Evolutionary conservation across 805 yeast species (phyloP).

Genomic region (Yarrowia porcina): DNA sequence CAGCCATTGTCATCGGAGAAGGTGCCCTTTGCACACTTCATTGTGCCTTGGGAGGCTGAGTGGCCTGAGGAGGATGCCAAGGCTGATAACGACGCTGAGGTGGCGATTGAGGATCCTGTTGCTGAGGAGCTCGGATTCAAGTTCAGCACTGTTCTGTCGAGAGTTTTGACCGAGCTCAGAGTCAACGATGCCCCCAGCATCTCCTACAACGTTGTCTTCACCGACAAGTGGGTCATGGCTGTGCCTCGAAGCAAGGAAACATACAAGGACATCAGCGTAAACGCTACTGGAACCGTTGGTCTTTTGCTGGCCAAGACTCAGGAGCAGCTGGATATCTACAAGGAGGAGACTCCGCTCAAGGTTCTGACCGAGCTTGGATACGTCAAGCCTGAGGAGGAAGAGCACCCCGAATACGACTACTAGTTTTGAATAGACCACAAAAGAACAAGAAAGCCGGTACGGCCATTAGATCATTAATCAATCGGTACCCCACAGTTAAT

Average conservation of each 20-base stretch:
- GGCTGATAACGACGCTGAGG: background rate
- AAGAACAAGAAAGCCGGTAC: background rate
- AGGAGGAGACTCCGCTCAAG: constrained; percentile 45
- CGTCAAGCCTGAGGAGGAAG: constrained; percentile 39
- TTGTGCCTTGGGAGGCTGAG: constrained; percentile 54
- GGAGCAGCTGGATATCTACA: constrained; percentile 46
- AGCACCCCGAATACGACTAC: constrained; percentile 30
- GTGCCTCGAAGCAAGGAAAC: constrained; percentile 66
- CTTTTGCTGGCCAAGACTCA: constrained; percentile 69
- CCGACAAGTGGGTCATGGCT: constrained; percentile 76
- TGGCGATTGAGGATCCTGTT: constrained; percentile 39
- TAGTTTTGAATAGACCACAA: constrained; percentile 15
- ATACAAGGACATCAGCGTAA: constrained; percentile 53
- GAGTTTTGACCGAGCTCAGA: constrained; percentile 63
- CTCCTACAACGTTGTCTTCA: constrained; percentile 79
- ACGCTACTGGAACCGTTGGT: constrained; percentile 79
- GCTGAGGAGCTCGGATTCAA: constrained; percentile 63
- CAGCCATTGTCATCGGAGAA: constrained; percentile 62
- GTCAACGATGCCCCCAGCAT: constrained; percentile 36
- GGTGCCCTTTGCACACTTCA: constrained; percentile 77
- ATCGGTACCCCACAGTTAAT: background rate
- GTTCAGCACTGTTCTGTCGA: constrained; percentile 68
- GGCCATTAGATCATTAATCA: background rate
- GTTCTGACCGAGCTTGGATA: constrained; percentile 66
- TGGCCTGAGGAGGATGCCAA: constrained; percentile 29